Base-by-base conservation (phyloP, 2,329 filamentous ascomycete genomes). In the Aspergillus quadrilineatus region DNA sequence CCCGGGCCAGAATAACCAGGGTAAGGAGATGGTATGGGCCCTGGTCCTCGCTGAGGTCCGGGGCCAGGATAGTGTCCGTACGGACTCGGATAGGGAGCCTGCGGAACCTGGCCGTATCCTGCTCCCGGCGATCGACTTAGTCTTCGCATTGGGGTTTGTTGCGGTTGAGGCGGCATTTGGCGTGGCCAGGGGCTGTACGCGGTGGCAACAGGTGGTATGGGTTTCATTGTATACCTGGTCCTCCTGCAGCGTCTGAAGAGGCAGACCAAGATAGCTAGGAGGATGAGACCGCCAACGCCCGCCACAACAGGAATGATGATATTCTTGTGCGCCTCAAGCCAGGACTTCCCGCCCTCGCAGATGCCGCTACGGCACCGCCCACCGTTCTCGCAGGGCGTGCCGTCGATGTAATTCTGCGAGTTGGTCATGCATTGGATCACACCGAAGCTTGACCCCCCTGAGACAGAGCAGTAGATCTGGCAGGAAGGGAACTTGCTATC, bases 351-450 rank as follows among this genome's bases (percentile, higher is more conserved):
- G 74, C 90, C 92, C 65, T 82, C 74, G 75, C 94, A 99, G 64
- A 80, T 77, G 43, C 94, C 94, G 65, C 92, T 93, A 50, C 73
- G 70, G 73, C 94, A 99, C 55, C 79, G 81, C 6, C 94, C 94
- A 53, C 90, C 90, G 15, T 88, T 89, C 51, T 85, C 82, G 70
- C 94, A 99, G 1, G 83, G 78, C 1, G 94, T 97, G 15, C 94
- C 94, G 69, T 99, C 94, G 30, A 97, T 79, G 75, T 96, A 97
- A 75, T 95, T 94, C 71, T 97, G 92, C 70, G 90, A 87, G 76
- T 95, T 84, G 22, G 58, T 53, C 83, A 82, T 58, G 89, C 87
- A 73, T 91, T 28, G 32, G 39, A 42, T 29, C 8, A 14, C n/a
- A 8, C 9, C 44, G 29, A 45, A 15, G 17, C 15, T 10, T 12